Conservation (phyloP, 139 green algal genomes). For the Chlamydomonas eustigma region DNA sequence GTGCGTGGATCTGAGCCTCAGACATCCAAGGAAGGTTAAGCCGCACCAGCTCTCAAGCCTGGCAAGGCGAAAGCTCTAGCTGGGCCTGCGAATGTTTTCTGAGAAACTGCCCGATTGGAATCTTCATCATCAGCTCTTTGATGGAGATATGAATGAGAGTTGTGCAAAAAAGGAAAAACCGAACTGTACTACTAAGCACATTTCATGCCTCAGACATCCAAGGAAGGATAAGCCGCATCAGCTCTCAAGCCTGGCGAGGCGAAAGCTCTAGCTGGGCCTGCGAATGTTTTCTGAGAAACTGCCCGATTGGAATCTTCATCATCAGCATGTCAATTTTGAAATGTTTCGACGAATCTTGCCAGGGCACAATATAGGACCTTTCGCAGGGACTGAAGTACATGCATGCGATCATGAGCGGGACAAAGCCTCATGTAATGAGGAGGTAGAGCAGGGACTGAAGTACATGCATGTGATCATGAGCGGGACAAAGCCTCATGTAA, state of each 20-base stretch:
- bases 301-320: conserved; percentile 52
- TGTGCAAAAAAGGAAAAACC: too few species aligned
- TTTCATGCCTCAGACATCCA: conserved; percentile 57
- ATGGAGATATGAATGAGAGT: not conserved
- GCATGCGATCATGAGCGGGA: too few species aligned
- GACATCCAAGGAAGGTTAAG: conserved; percentile 66
- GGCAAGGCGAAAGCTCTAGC: conserved; percentile 61
- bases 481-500: too few species aligned
- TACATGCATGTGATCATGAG: too few species aligned
- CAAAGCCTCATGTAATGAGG: too few species aligned
- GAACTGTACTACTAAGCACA: not conserved
- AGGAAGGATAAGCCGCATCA: conserved; percentile 62
- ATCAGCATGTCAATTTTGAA: conserved; percentile 30
- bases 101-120: conserved; percentile 54
- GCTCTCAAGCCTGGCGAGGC: conserved; percentile 65
- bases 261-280: conserved; percentile 64
- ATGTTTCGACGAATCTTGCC: too few species aligned
- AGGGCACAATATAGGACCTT: too few species aligned
- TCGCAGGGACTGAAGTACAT: too few species aligned
- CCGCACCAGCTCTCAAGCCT: conserved; percentile 68
- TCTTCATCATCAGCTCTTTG: conserved; percentile 41
- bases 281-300: conserved; percentile 67
- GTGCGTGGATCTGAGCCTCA: conserved; percentile 31
- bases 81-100: conserved; percentile 68
- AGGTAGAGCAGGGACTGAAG: too few species aligned